Evolutionary conservation across 352 stramenopile species (phyloP).

Genomic region (Pythium aquatile): DNA sequence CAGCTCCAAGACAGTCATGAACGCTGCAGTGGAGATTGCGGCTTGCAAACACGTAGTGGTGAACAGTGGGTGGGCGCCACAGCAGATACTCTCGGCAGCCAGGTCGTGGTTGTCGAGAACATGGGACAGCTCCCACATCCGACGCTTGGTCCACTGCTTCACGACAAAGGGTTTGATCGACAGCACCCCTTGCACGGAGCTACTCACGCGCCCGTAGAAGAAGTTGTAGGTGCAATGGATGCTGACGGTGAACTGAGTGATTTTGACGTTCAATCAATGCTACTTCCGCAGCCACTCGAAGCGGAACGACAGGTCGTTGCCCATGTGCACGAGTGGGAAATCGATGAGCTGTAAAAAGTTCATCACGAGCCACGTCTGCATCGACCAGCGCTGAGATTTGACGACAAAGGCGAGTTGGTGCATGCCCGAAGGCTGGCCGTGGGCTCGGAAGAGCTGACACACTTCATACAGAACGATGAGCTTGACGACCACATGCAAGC

Average conservation of each 20-base stretch:
- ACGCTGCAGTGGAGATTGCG: conserved; percentile 29
- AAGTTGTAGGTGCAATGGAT: background rate
- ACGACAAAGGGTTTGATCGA: background rate
- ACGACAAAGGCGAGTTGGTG: conserved; percentile 18
- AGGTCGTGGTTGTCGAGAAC: conserved; percentile 30
- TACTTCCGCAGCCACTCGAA: conserved; percentile 17
- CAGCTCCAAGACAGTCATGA: conserved; percentile 24
- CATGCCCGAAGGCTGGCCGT: background rate
- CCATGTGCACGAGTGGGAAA: conserved; percentile 21
- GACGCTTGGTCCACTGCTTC: background rate
- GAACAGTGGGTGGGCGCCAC: conserved; percentile 32
- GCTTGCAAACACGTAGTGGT: conserved; percentile 36
- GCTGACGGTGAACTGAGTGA: background rate
- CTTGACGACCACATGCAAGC: conserved; percentile 1
- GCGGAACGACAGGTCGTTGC: conserved; percentile 19
- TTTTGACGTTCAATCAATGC: background rate
- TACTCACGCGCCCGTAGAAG: background rate
- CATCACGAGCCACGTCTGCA: conserved; percentile 15
- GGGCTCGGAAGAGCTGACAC: background rate
- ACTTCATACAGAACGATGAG: background rate
- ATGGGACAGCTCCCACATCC: conserved; percentile 21
- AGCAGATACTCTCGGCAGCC: conserved; percentile 9
- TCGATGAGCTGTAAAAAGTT: conserved; percentile 10
- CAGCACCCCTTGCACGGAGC: background rate
- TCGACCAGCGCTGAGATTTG: conserved; percentile 8